Base-by-base conservation (phyloP, 2,329 filamentous ascomycete species). In the Septoria petroselini region DNA sequence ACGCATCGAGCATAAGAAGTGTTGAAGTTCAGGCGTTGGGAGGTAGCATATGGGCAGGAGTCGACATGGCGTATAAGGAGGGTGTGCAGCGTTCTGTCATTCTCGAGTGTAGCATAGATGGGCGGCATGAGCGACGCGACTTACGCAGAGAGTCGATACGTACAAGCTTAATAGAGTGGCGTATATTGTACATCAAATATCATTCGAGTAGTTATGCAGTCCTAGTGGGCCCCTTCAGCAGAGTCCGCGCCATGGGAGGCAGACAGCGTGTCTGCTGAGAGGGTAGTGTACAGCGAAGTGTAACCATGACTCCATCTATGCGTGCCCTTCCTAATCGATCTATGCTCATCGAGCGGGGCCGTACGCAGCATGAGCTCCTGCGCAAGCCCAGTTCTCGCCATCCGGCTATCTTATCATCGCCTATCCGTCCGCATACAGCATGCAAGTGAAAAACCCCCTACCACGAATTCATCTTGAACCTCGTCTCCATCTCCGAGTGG, bases 401-500 rank as follows among this genome's bases (percentile, higher is more conserved):
- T 35, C n/a, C 14, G 48, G 25, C 44, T 27, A 25, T 33, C 35
- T n/a, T 21, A 39, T 41, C 49, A 48, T 50, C 40, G 11, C 27
- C 9, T 39, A 45, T 30, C 33, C 48, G 41, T 46, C 18, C 31
- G 14, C 38, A 9, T 6, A 11, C 25, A n/a, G 29, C 30, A 25
- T 29, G 5, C 4, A 18, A 19, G 21, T 11, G 11, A 34, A 27
- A 39, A 38, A 8, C 40, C 27, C 4, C 57, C 57, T 65, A 73
- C 70, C 76, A 75, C 74, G 34, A 21, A 17, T 68, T 77, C 82
- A 96, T 94, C 78, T 84, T 86, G 71, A 95, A 76, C 79, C 89
- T 88, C 71, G 82, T 81, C 82, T 96, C 91, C 83, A 96, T 90
- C 81, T 97, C 91, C 50, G 88, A 85, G 63, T 96, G 90, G 72